Percentiles rank a stretch among this genome's conserved stretches.
Conservation (phyloP, 2,329 filamentous ascomycete genomes). For the Tolypocladium tundrense region DNA sequence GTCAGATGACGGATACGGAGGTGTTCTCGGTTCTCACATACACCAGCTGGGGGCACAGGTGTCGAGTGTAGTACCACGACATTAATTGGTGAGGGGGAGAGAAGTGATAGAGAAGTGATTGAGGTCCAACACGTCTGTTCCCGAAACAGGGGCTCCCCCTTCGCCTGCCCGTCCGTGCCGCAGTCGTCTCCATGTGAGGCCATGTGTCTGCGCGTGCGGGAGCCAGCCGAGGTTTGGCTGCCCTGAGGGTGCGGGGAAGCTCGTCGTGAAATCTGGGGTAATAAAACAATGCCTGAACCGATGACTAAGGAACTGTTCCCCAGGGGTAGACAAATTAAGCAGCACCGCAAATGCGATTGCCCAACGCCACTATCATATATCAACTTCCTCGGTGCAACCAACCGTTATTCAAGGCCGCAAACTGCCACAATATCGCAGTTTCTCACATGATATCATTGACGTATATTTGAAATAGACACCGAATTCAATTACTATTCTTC, state of each 20-base stretch:
- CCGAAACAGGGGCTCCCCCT: neutral
- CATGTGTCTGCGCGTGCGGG: neutral
- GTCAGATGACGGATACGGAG: neutral
- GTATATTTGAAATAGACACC: too few species aligned
- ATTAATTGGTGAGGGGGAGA: neutral
- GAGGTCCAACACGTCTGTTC: neutral
- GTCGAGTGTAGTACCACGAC: neutral
- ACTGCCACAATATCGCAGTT: too few species aligned
- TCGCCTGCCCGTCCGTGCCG: neutral
- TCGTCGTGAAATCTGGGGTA: neutral
- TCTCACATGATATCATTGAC: too few species aligned
- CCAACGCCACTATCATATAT: too few species aligned
- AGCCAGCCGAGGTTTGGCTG: conserved; percentile 1
- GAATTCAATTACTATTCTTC: too few species aligned
- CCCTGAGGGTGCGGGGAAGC: conserved; percentile 1
- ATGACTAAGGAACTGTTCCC: too few species aligned
- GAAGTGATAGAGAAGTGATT: neutral
- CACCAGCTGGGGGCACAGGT: neutral
- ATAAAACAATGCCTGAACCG: too few species aligned
- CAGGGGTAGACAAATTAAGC: too few species aligned
- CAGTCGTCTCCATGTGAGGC: neutral
- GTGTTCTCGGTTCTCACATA: neutral
- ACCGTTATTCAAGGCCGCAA: too few species aligned
- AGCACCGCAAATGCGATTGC: too few species aligned
- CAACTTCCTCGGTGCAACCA: too few species aligned